Evolutionary conservation across 768 basidiomycete genomes (phyloP).

Genomic region (Calocybe cyanea): DNA sequence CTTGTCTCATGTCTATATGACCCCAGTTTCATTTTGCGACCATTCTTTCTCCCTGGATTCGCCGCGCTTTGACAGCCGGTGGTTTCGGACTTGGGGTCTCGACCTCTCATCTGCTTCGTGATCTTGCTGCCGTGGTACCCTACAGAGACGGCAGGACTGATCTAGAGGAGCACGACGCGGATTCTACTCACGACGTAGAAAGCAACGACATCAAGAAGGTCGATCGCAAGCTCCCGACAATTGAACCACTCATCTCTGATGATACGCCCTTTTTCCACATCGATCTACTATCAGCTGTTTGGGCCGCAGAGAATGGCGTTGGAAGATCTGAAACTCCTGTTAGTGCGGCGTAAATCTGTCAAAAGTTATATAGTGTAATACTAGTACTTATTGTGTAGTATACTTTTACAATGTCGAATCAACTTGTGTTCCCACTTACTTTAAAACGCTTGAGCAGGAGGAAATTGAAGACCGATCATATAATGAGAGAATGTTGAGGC

Average conservation of each 20-base stretch:
- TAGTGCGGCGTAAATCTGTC: too few relatives aligned
- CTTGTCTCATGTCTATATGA: neutral
- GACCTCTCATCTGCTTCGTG: slow-evolving; percentile 38
- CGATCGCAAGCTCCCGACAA: slow-evolving; percentile 18
- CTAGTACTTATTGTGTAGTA: neutral
- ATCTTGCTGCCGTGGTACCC: slow-evolving; percentile 78
- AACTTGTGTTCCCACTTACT: too few relatives aligned
- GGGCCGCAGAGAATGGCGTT: slow-evolving; percentile 55
- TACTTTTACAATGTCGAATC: neutral
- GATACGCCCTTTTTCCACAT: slow-evolving; percentile 91
- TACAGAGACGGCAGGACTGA: slow-evolving; percentile 41
- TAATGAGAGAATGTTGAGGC: too few relatives aligned
- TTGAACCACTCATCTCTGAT: slow-evolving; percentile 39
- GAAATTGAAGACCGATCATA: too few relatives aligned
- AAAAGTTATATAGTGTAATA: too few relatives aligned
- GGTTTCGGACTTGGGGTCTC: slow-evolving; percentile 80
- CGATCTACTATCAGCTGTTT: slow-evolving; percentile 71
- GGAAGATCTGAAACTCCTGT: slow-evolving; percentile 8
- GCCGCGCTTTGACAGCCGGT: slow-evolving; percentile 82
- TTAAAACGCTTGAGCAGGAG: too few relatives aligned
- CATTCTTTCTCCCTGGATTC: slow-evolving; percentile 90
- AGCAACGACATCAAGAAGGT: slow-evolving; percentile 31
- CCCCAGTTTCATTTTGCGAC: slow-evolving; percentile 90
- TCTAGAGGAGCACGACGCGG: slow-evolving; percentile 21
- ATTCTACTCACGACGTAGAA: slow-evolving; percentile 29